phyloP scores from a whole-genome alignment of 495 filamentous ascomycete species.

The Tuber brumale region DNA sequence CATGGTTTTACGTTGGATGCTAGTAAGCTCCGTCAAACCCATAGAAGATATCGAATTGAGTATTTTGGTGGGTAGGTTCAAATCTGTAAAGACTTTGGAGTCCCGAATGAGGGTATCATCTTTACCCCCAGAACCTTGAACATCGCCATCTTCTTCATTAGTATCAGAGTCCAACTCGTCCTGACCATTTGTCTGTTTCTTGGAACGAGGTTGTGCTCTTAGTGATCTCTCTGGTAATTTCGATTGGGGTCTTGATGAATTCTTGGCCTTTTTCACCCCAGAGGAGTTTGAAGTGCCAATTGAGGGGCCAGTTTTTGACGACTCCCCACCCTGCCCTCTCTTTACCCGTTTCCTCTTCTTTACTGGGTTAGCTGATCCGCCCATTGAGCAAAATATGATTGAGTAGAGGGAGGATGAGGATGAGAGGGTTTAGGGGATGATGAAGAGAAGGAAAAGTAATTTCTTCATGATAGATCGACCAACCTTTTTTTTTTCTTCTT shows the following conservation, averaged over 20 bases:
- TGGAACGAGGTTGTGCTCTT: slow-evolving; percentile 8
- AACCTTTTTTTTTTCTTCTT: not conserved
- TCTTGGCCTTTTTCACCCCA: slow-evolving; percentile 8
- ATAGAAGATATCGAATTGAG: slow-evolving; percentile 25
- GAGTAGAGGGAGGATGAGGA: not conserved
- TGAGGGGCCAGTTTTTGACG: not conserved
- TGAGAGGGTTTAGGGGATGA: not conserved
- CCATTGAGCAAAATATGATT: slow-evolving; percentile 13
- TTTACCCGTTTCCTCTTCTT: slow-evolving; percentile 32
- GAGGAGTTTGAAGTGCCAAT: slow-evolving; percentile 20
- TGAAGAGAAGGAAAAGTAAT: not conserved
- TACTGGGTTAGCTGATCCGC: slow-evolving; percentile 14
- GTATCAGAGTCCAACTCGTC: slow-evolving; percentile 7
- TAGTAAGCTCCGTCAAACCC: slow-evolving; percentile 26
- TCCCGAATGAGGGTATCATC: slow-evolving; percentile 7
- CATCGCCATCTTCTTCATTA: slow-evolving; percentile 13
- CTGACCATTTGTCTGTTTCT: not conserved
- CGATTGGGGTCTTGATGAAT: not conserved
- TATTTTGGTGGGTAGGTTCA: slow-evolving; percentile 25
- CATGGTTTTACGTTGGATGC: slow-evolving; percentile 29
- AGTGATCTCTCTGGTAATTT: slow-evolving; percentile 7
- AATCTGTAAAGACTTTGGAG: slow-evolving; percentile 23
- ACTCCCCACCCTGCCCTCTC: slow-evolving; percentile 19
- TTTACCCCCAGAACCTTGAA: slow-evolving; percentile 5
- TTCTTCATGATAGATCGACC: not conserved